Base-by-base conservation (phyloP, 257 asterid species). In the Solanum chilense region DNA sequence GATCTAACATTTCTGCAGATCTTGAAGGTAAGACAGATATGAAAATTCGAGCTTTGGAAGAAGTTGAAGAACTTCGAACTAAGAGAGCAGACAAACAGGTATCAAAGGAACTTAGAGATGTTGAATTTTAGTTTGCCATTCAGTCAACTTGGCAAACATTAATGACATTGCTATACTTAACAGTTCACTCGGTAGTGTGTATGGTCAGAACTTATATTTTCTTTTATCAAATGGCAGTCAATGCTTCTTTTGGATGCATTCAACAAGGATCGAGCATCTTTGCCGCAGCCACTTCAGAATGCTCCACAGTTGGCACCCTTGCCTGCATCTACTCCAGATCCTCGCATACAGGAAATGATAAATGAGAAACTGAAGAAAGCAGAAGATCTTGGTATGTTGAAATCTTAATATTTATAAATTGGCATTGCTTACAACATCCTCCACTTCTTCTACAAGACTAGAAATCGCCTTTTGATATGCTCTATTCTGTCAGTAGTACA, bases 71-170 rank as follows among this genome's bases (percentile, higher is more conserved):
- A 86, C 95, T 97, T 75, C 90, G 99, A 89, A 93, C 92, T 82
- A 93, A 92, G 91, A 91, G 99, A 94, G 99, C 99, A 16, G 99
- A 97, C 93, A 92, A 88, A 88, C 99, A 97, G 99, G 99, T 97
- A 31, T 27, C 7, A 20, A 21, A 25, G 44, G 78, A 85, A 42
- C 87, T 82, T 86, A 60, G 12, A 33, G 37, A 83, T 81, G 60
- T 78, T 83, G 76, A 52, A 81, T 52, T 62, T 62, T 68, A 52
- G 44, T 62, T 44, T 73, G 20, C 49, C 35, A 74, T 20, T 70
- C 31, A 71, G 45, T 88, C 49, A 56, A 84, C 75, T 81, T 18
- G 44, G 85, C 27, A 49, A 49, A 47, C 31, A 80, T 20, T 80
- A 80, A 49, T 81, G 85, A 81, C 69, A 49, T 18, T 47, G 68